Conservation (phyloP, 257 asterid genomes). For the Pogostemon cablin region DNA sequence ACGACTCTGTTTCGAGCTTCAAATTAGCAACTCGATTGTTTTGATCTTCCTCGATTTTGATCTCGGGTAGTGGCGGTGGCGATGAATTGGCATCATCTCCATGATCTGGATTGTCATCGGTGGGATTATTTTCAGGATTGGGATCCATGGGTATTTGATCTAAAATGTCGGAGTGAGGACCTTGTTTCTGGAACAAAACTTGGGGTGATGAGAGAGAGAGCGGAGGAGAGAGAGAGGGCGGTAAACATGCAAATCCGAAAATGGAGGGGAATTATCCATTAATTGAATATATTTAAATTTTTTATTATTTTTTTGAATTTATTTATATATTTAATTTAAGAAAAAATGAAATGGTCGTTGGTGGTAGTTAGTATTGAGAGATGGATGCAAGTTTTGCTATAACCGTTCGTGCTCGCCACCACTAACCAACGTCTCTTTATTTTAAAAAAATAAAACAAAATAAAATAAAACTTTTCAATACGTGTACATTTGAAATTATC, state of each 20-base stretch:
- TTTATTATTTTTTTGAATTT: neutral
- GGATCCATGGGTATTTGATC: constrained; percentile 46
- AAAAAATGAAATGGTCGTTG: constrained; percentile 45
- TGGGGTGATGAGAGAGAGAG: constrained; percentile 25
- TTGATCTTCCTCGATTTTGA: neutral
- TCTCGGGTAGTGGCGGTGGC: constrained; percentile 14
- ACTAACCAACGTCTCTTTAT: constrained; percentile 15
- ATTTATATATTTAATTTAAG: neutral
- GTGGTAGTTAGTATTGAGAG: constrained; percentile 36
- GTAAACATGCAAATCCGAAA: constrained; percentile 37
- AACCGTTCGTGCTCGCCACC: constrained; percentile 37
- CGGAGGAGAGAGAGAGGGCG: constrained; percentile 20
- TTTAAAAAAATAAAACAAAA: no score
- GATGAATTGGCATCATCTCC: neutral
- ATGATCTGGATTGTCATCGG: neutral
- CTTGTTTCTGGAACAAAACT: neutral
- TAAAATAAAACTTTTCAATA: no score
- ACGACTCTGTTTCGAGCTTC: constrained; percentile 17
- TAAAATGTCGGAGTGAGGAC: neutral
- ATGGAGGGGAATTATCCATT: constrained; percentile 38
- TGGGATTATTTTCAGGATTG: neutral
- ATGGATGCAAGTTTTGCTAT: constrained; percentile 3
- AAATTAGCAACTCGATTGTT: neutral
- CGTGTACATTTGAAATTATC: no score
- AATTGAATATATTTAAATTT: neutral